Percentiles rank a stretch among this genome's conserved stretches.
These are phyloP conservation scores for Zoysia matrella DNA, from an alignment of 202 grass and related monocot genomes.

Conservation along the genomic window DNA sequence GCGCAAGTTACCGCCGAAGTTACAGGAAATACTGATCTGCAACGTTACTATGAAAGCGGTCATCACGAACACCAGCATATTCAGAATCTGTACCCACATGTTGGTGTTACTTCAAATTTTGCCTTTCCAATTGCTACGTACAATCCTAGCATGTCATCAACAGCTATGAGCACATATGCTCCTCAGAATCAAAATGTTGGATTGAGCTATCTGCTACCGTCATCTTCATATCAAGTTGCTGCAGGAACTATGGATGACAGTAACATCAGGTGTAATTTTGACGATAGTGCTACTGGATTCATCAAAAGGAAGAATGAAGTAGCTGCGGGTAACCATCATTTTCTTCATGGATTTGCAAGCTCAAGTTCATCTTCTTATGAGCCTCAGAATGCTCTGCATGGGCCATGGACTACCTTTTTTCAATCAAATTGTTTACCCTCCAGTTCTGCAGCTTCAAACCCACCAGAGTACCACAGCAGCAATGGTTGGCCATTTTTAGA, in stretches of 20 bases:
- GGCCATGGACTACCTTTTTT: constrained; percentile 49
- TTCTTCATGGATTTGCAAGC: constrained; percentile 56
- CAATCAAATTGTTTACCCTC: constrained; percentile 47
- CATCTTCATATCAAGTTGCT: constrained; percentile 47
- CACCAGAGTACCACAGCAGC: constrained; percentile 22
- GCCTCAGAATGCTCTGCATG: constrained; percentile 46
- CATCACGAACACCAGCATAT: constrained; percentile 48
- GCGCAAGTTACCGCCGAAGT: constrained; percentile 36
- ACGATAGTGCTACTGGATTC: constrained; percentile 40
- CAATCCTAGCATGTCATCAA: constrained; percentile 48
- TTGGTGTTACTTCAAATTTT: constrained; percentile 36
- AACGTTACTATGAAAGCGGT: constrained; percentile 33
- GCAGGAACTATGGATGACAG: constrained; percentile 46
- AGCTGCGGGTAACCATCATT: constrained; percentile 46
- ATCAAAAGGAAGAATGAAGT: constrained; percentile 62
- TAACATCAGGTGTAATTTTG: constrained; percentile 50
- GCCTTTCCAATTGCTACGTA: constrained; percentile 46
- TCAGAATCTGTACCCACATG: constrained; percentile 49
- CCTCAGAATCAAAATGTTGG: constrained; percentile 53
- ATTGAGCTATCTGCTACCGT: constrained; percentile 32
- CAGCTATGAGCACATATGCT: constrained; percentile 45
- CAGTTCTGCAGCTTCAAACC: constrained; percentile 38
- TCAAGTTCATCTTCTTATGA: constrained; percentile 60
- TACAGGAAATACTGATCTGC: constrained; percentile 48
- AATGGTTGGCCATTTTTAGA: constrained; percentile 27